Evolutionary conservation across 164 flowering plant species (phyloP).

Genomic region (Vitis rotundifolia): DNA sequence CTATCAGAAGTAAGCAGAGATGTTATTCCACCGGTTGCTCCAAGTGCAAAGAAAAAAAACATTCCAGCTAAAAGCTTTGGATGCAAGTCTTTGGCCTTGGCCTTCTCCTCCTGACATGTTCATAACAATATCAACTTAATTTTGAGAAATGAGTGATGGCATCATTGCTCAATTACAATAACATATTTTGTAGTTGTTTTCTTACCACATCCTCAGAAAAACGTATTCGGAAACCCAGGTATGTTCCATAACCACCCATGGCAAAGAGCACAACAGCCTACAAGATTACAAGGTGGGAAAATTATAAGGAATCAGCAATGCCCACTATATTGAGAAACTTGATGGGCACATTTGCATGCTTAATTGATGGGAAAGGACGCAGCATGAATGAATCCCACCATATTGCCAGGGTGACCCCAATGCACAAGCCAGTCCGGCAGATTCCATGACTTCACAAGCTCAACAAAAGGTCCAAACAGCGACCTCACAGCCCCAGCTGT

Average conservation of each 20-base stretch:
- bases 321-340: too few species aligned
- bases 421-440: conserved; percentile 95
- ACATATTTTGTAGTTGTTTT: neutral
- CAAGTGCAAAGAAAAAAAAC: conserved; percentile 96
- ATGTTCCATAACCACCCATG: conserved; percentile 98
- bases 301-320: neutral
- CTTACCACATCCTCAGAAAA: conserved; percentile 76
- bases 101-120: conserved; percentile 80
- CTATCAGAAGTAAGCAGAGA: conserved; percentile 83
- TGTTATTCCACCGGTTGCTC: conserved; percentile 91
- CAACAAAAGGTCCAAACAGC: conserved; percentile 72
- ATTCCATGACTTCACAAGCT: conserved; percentile 65
- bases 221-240: conserved; percentile 79
- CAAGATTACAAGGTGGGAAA: neutral
- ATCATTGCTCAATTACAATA: neutral
- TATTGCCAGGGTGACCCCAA: conserved; percentile 98
- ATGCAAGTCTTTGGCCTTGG: conserved; percentile 94
- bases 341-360: neutral
- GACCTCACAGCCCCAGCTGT: conserved; percentile 67
- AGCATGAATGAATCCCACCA: conserved; percentile 42
- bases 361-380: neutral
- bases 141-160: neutral
- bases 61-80: conserved; percentile 92
- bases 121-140: neutral
- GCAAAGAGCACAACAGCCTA: conserved; percentile 96